Percentiles rank a stretch among this genome's conserved stretches.
phyloP scores from a whole-genome alignment of 441 rosid genomes.

The Kokia cookei region DNA sequence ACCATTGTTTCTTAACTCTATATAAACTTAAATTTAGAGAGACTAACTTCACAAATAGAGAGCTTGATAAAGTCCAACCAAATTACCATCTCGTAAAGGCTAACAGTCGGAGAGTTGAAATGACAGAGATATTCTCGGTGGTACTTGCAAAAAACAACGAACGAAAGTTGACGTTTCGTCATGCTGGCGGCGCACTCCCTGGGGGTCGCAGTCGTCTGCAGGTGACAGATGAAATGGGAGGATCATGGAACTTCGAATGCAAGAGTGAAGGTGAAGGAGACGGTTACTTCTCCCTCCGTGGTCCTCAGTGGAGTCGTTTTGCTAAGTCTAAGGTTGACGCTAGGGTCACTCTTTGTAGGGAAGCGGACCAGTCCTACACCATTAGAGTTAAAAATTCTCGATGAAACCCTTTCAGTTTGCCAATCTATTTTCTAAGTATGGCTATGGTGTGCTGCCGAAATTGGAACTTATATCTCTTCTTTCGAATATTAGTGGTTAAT shows the following conservation, averaged over 20 bases:
- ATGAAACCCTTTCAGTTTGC: no score
- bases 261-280: background rate
- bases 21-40: background rate
- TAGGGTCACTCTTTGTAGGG: no score
- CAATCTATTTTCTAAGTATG: no score
- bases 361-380: no score
- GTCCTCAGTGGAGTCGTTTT: background rate
- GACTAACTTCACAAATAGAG: background rate
- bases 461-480: no score
- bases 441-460: no score
- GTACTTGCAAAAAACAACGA: background rate
- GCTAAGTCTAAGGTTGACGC: background rate
- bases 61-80: background rate
- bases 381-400: no score
- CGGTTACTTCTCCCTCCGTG: background rate
- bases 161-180: background rate
- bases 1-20: background rate
- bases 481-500: no score
- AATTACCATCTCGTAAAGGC: background rate
- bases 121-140: background rate
- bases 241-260: background rate
- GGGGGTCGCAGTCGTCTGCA: background rate
- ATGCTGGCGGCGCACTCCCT: background rate
- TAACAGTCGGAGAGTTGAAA: background rate
- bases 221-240: background rate